Conservation (phyloP, 208 protist genomes). For the Porcisia hertigi region DNA sequence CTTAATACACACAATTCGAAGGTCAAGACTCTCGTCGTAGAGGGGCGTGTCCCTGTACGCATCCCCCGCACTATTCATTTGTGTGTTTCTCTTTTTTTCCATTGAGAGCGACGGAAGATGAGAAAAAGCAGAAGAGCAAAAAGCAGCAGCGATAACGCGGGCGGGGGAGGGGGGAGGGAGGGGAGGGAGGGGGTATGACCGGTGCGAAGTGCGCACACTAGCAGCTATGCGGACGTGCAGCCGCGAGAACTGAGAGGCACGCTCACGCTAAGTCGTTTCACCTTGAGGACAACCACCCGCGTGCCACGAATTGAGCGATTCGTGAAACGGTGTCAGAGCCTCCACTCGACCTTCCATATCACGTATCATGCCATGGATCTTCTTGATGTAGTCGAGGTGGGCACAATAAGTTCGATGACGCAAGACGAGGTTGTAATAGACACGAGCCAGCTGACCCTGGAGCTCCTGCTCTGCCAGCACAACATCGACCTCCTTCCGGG, state of each 20-base stretch:
- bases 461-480: conserved; percentile 23
- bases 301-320: neutral
- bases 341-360: conserved; percentile 19
- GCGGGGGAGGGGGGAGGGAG: neutral
- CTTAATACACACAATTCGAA: too few relatives aligned
- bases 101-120: neutral
- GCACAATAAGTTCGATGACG: conserved; percentile 14
- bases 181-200: too few relatives aligned
- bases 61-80: too few relatives aligned
- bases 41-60: neutral
- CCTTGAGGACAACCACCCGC: neutral
- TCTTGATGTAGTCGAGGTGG: conserved; percentile 9
- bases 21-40: neutral
- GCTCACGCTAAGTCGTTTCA: neutral
- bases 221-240: neutral
- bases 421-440: conserved; percentile 21
- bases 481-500: conserved; percentile 14
- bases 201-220: neutral
- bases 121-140: neutral
- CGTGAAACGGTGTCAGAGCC: conserved; percentile 6
- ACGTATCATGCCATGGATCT: conserved; percentile 19
- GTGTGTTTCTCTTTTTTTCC: neutral
- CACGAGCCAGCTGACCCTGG: conserved; percentile 20
- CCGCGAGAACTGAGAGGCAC: neutral
- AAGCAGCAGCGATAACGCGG: neutral